phyloP scores from a whole-genome alignment of 2,329 filamentous ascomycete species.

The Verticillium nubilum region DNA sequence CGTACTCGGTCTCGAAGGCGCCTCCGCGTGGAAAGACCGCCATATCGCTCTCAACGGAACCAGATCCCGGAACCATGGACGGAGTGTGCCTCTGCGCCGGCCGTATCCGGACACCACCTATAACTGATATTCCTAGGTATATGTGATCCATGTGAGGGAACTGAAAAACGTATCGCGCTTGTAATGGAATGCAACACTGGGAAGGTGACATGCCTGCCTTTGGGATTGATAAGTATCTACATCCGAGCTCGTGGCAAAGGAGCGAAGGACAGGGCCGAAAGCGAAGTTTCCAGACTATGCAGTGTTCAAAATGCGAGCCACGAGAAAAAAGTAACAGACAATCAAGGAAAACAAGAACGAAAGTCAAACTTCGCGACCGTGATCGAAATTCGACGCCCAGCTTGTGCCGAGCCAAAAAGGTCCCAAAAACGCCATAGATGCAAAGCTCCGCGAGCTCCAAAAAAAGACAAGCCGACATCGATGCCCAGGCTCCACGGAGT shows the following conservation, averaged over 20 bases:
- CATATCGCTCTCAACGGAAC: not conserved
- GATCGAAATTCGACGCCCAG: not conserved
- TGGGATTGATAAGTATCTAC: not conserved
- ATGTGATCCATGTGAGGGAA: not conserved
- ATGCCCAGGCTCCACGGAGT: not conserved
- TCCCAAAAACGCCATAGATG: not conserved
- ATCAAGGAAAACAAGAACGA: not conserved
- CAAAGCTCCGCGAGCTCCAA: not conserved
- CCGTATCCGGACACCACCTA: constrained; percentile 2
- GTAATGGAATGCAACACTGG: not conserved
- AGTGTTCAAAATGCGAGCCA: not conserved
- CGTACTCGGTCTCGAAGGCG: not conserved
- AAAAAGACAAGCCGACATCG: not conserved
- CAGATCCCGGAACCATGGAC: constrained; percentile 1
- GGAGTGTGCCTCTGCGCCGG: constrained; percentile 1
- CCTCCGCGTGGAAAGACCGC: not conserved
- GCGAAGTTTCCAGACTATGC: not conserved
- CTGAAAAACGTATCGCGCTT: not conserved
- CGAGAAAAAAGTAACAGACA: not conserved
- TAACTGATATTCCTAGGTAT: not conserved
- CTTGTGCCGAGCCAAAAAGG: not conserved
- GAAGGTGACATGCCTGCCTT: not conserved
- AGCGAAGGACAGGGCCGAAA: not conserved
- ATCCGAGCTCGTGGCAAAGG: not conserved
- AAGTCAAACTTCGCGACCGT: not conserved